Base-by-base conservation (phyloP, 148 eudicot genomes). In the Bassia scoparia region DNA sequence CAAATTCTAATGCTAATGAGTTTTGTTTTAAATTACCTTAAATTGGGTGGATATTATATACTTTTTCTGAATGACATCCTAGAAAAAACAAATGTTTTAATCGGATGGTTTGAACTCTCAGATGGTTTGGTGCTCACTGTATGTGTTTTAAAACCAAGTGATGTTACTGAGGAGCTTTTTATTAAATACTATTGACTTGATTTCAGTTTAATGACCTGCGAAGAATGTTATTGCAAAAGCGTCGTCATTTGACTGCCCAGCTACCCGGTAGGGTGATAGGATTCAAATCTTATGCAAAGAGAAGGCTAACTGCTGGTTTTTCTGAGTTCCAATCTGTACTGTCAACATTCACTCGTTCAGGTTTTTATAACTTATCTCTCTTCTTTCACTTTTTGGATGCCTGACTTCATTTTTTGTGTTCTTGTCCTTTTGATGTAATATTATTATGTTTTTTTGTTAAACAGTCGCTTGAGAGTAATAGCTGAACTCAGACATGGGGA, bases 171-270 rank as follows among this genome's bases (percentile, higher is more conserved):
- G 56, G 67, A n/a, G 30, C 37, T 34, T 54, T 76, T 61, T 2
- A 64, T 27, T n/a, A 48, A 50, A 74, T 37, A 73, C 10, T 20
- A 46, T 76, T 44, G 49, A 23, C 54, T 21, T 78, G 81, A 70
- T 78, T 79, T 41, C 82, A 87, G 90, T 85, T 85, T 78, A 81
- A 71, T 35, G 90, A 85, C 74, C 80, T 87, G 38, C 88, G 83
- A 74, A 88, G 81, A 60, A 85, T 88, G 75, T 87, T 85, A 85
- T 71, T 87, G 75, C 90, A 81, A 85, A 87, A 87, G 79, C 83
- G 90, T 50, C 80, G 88, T 4, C 90, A 87, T 61, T 75, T 67
- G 50, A 74, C 76, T 17, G 78, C 74, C 74, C 81, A 79, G 27
- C 75, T 76, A 65, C 70, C 43, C 78, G 71, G 69, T 84, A 74